phyloP scores from a whole-genome alignment of 208 protist genomes.

The Crithidia fasciculata region DNA sequence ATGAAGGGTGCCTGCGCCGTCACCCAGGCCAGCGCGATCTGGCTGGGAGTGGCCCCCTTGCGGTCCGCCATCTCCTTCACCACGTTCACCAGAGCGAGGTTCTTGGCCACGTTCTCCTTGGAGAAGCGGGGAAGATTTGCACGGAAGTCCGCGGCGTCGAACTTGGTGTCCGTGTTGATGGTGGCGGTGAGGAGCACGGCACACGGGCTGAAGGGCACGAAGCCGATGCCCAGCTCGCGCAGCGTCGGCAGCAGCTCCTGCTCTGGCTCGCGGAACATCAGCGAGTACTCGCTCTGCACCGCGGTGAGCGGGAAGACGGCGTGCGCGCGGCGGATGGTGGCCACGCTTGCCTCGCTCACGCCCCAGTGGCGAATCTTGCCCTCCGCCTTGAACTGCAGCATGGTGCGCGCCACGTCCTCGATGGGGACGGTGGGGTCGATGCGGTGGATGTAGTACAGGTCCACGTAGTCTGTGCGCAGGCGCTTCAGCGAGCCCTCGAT shows the following conservation, averaged over 20 bases:
- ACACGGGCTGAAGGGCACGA: conserved; percentile 42
- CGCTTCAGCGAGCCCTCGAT: conserved; percentile 45
- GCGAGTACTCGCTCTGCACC: conserved; percentile 46
- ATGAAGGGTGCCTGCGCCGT: conserved; percentile 35
- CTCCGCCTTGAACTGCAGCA: conserved; percentile 41
- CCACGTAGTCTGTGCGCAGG: conserved; percentile 41
- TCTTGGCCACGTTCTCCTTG: conserved; percentile 10
- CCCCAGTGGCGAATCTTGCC: conserved; percentile 49
- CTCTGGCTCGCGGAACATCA: conserved; percentile 33
- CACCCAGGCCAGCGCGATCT: conserved; percentile 42
- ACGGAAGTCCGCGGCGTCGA: conserved; percentile 23
- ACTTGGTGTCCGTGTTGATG: conserved; percentile 15
- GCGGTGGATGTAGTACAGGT: conserved; percentile 54
- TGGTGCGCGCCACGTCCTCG: conserved; percentile 37
- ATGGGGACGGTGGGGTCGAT: conserved; percentile 36
- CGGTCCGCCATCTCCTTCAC: conserved; percentile 16
- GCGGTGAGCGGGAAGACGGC: conserved; percentile 37
- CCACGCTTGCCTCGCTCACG: conserved; percentile 27
- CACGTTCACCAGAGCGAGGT: conserved; percentile 15
- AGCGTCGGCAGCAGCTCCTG: conserved; percentile 26
- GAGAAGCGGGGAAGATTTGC: conserved; percentile 26
- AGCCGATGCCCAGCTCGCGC: conserved; percentile 40
- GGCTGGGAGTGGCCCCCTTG: conserved; percentile 26
- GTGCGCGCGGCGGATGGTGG: conserved; percentile 35
- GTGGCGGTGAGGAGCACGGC: conserved; percentile 34